A percentile compares a stretch with the other conserved stretches of the same genome.
Conservation (phyloP, 495 filamentous ascomycete genomes). For the Talaromyces ruber region DNA sequence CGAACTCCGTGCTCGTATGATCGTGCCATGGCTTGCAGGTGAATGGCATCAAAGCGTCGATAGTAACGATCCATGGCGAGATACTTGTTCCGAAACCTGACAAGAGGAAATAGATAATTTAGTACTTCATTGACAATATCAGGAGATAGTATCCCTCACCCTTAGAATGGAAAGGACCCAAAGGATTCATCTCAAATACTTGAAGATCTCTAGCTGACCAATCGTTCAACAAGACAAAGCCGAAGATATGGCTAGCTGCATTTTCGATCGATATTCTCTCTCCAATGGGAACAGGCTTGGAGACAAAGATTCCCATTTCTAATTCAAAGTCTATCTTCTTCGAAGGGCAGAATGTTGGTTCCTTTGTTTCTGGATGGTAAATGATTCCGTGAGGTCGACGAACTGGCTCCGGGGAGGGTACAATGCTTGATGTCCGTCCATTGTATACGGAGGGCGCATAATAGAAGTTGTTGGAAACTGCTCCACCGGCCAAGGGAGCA, state of each 20-base stretch:
- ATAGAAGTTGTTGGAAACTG: conserved; percentile 45
- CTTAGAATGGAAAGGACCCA: conserved; percentile 49
- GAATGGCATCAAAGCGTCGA: conserved; percentile 50
- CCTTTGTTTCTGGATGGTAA: conserved; percentile 21
- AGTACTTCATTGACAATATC: neutral
- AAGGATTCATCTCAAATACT: conserved; percentile 24
- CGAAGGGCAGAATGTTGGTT: conserved; percentile 41
- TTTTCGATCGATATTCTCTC: conserved; percentile 24
- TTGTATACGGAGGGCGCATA: conserved; percentile 21
- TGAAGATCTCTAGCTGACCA: conserved; percentile 48
- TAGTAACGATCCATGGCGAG: conserved; percentile 73
- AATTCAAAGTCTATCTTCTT: conserved; percentile 71
- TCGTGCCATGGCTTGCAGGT: conserved; percentile 7
- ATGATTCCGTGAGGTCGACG: conserved; percentile 68
- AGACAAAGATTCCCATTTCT: conserved; percentile 72
- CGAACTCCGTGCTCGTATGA: conserved; percentile 7
- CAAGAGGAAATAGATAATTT: neutral
- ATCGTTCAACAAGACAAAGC: conserved; percentile 79
- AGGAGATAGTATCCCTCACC: neutral
- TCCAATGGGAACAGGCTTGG: conserved; percentile 19
- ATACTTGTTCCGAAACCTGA: conserved; percentile 71
- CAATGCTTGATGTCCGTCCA: conserved; percentile 62
- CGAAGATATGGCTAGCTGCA: conserved; percentile 70
- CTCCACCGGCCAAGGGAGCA: conserved; percentile 11
- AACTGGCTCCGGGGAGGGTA: conserved; percentile 62